These are phyloP conservation scores for Fraxinus sp. DNA, from an alignment of 305 asterid species.

Conservation along the genomic window DNA sequence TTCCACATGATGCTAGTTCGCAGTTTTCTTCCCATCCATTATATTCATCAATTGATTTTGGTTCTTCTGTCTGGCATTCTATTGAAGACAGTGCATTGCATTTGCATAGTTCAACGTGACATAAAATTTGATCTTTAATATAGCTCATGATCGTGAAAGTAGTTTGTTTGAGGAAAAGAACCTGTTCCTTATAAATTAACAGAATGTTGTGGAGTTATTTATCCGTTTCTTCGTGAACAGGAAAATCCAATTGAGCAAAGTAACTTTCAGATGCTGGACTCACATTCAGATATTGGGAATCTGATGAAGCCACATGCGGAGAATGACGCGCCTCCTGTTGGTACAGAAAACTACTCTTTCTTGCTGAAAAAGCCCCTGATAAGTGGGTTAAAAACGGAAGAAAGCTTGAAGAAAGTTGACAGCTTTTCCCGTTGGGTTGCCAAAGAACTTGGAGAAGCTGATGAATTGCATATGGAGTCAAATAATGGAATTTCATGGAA, in stretches of 20 bases:
- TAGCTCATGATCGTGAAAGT: slow-evolving; percentile 31
- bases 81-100: slow-evolving; percentile 32
- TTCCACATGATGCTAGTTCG: neutral
- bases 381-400: slow-evolving; percentile 58
- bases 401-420: slow-evolving; percentile 90
- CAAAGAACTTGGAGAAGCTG: slow-evolving; percentile 75
- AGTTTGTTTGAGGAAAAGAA: slow-evolving; percentile 42
- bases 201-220: slow-evolving; percentile 35
- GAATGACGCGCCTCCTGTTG: slow-evolving; percentile 39
- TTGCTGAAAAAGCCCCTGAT: slow-evolving; percentile 57
- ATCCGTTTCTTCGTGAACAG: slow-evolving; percentile 37
- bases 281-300: slow-evolving; percentile 40
- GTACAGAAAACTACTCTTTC: slow-evolving; percentile 48
- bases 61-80: slow-evolving; percentile 26
- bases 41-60: neutral
- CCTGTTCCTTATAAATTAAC: slow-evolving; percentile 42
- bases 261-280: slow-evolving; percentile 40
- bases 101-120: slow-evolving; percentile 28
- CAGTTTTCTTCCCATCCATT: neutral
- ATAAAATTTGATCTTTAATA: slow-evolving; percentile 33
- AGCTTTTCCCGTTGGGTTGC: slow-evolving; percentile 96
- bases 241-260: slow-evolving; percentile 43
- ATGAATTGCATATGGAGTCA: slow-evolving; percentile 58
- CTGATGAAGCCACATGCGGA: slow-evolving; percentile 41
- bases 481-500: slow-evolving; percentile 72